Evolutionary conservation across 805 yeast genomes (phyloP).

Genomic region (Candida railenensis): DNA sequence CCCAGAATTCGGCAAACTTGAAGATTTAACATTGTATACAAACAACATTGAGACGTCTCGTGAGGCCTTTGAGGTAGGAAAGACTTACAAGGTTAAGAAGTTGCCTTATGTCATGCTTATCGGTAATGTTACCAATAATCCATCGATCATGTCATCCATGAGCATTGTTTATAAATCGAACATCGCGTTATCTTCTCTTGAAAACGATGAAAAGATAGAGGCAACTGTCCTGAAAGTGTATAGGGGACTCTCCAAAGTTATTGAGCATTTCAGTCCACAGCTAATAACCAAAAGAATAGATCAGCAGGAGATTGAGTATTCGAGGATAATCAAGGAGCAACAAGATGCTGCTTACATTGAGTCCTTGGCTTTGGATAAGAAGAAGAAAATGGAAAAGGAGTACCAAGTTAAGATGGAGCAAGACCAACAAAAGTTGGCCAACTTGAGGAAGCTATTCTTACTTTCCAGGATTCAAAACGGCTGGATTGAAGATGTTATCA

Average conservation of each 20-base stretch:
- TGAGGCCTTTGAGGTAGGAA: constrained; percentile 38
- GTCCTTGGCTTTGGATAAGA: constrained; percentile 49
- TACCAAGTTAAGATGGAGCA: constrained; percentile 8
- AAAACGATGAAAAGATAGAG: constrained; percentile 17
- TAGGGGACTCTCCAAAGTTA: constrained; percentile 21
- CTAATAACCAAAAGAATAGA: constrained; percentile 35
- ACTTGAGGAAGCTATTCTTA: constrained; percentile 19
- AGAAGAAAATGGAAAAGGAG: constrained; percentile 48
- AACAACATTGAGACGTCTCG: constrained; percentile 31
- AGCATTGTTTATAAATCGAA: constrained; percentile 35
- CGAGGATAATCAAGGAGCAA: constrained; percentile 37
- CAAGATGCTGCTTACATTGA: constrained; percentile 43
- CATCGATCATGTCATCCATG: constrained; percentile 37
- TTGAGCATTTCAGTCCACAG: constrained; percentile 37
- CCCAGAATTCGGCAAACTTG: constrained; percentile 18
- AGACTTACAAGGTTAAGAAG: constrained; percentile 25
- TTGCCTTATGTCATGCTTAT: constrained; percentile 38
- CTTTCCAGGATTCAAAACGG: constrained; percentile 12
- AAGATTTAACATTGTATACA: constrained; percentile 28
- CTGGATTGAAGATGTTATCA: constrained; percentile 9
- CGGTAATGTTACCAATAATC: constrained; percentile 36
- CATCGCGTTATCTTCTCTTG: constrained; percentile 8
- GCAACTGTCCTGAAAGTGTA: constrained; percentile 23
- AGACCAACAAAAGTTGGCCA: constrained; percentile 5
- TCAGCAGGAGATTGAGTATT: constrained; percentile 39